phyloP scores from a whole-genome alignment of 345 rosid species.

The Murraya koenigii region DNA sequence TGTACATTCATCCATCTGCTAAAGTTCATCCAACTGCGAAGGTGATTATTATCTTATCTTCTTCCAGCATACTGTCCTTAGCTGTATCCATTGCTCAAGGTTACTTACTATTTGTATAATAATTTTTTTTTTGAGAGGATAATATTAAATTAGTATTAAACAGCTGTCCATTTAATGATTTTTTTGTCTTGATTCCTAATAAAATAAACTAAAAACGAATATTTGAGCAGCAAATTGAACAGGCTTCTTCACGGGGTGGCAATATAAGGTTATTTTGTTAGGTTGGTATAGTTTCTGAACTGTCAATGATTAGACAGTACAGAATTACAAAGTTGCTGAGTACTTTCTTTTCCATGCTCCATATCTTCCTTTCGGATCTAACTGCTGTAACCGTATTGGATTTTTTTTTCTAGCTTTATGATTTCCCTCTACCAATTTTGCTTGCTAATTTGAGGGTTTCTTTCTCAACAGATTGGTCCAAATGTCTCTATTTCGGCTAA shows the following conservation, averaged over 20 bases:
- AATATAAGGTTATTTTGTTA: not conserved
- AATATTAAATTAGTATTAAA: not conserved
- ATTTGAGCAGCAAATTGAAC: not conserved
- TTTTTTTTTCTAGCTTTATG: not conserved
- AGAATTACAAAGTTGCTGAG: not conserved
- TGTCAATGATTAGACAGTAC: not conserved
- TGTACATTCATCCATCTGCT: slow-evolving; percentile 79
- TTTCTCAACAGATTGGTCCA: slow-evolving; percentile 50
- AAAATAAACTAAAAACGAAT: not conserved
- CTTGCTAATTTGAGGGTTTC: not conserved
- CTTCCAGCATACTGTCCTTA: not conserved
- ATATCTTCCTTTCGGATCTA: not conserved
- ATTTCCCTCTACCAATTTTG: not conserved
- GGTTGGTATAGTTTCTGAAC: not conserved
- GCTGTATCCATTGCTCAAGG: not conserved
- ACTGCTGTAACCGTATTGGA: not conserved
- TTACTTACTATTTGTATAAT: no score
- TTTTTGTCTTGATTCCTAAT: not conserved
- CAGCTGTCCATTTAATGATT: not conserved
- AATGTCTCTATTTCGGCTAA: slow-evolving; percentile 64
- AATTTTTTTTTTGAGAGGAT: no score
- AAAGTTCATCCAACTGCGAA: slow-evolving; percentile 85
- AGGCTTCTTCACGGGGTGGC: not conserved
- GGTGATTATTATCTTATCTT: slow-evolving; percentile 32
- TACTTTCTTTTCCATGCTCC: not conserved